Base-by-base conservation (phyloP, 208 protist genomes). In the Crithidia brevicula region DNA sequence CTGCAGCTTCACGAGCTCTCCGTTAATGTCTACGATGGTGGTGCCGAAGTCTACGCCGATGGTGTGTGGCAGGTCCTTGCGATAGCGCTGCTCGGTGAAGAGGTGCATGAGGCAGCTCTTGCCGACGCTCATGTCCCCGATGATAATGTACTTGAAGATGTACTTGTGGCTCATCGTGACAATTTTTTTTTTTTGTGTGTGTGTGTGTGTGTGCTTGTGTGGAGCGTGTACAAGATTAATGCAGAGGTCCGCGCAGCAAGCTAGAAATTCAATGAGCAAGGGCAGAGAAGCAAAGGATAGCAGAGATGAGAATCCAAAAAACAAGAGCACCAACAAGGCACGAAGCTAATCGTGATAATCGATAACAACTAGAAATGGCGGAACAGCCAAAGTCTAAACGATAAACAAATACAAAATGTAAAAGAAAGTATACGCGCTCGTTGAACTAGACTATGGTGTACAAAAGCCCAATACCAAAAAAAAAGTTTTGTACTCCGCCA, bases 71-170 rank as follows among this genome's bases (percentile, higher is more conserved):
- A 92, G 91, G 68, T 98, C 96, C 31, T 92, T 82, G 56, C 93
- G 80, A 64, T 98, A 99, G 52, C 94, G 94, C 74, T 98, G 89
- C 72, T 99, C 97, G n/a, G 95, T 99, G 83, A 99, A 99, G 77
- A 98, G 94, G 67, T 98, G 96, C 73, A 99, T 93, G 34, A 99
- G 83, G 73, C 96, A 99, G 45, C 91, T 97, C 83, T 99, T 99
- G 54, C 98, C 98, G 3, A 98, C 97, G 59, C 96, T 92, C 95
- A 98, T 99, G 81, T 98, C 97, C 30, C 93, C 92, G 60, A 99
- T 99, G 72, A 99, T 98, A 67, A 99, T 98, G 83, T 98, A 99
- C 83, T 99, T 99, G 83, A 99, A 99, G 49, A 99, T 99, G 72
- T 98, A 92, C 70, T 86, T 92, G 83, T 94, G 85, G 59, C 70